A percentile compares a stretch with the other conserved stretches of the same genome.
Conservation (phyloP, 1,284 basidiomycete species). For the Tylopilus orsonianus region DNA sequence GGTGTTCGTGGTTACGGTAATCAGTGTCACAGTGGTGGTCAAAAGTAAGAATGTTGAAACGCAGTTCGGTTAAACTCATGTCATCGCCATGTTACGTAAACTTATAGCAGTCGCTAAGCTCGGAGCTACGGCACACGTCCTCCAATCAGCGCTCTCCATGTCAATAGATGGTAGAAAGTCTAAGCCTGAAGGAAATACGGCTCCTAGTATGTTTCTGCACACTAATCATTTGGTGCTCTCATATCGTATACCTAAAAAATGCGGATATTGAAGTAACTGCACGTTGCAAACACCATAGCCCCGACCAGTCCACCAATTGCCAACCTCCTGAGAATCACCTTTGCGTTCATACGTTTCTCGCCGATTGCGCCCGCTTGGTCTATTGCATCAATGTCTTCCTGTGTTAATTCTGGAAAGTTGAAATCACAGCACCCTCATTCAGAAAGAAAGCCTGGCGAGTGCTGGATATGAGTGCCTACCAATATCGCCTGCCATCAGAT, state of each 20-base stretch:
- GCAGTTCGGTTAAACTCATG: no score
- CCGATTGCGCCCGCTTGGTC: constrained; percentile 53
- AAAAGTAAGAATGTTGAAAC: neutral
- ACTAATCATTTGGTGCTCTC: neutral
- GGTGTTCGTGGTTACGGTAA: constrained; percentile 17
- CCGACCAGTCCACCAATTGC: constrained; percentile 3
- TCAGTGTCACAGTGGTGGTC: constrained; percentile 9
- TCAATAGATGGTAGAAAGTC: no score
- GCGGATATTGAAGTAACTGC: constrained; percentile 15
- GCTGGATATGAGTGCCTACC: constrained; percentile 45
- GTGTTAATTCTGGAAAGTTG: constrained; percentile 14
- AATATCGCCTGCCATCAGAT: constrained; percentile 62
- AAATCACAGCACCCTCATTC: neutral
- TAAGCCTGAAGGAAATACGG: no score
- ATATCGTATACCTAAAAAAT: constrained; percentile 1
- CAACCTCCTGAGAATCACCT: constrained; percentile 7
- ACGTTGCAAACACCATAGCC: constrained; percentile 8
- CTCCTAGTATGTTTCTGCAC: no score
- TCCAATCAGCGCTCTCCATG: no score
- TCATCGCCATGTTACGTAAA: neutral
- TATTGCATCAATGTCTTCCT: constrained; percentile 55
- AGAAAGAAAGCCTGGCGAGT: constrained; percentile 21
- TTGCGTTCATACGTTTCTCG: constrained; percentile 7
- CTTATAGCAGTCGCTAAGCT: neutral
- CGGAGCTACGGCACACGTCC: neutral